phyloP scores from a whole-genome alignment of 257 asterid genomes.

The Agastache rugosa region DNA sequence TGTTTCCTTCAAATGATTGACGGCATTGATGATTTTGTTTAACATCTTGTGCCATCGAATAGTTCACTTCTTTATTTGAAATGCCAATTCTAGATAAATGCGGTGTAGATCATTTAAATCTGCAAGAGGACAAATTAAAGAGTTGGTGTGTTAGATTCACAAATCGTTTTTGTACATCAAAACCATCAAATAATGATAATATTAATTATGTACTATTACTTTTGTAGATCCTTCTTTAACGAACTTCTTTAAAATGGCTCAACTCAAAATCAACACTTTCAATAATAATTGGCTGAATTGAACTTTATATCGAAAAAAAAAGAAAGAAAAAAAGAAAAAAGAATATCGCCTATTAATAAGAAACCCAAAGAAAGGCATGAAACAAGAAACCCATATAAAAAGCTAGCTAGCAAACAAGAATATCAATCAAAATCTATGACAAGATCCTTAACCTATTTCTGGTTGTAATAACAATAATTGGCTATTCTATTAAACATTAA shows the following conservation, averaged over 20 bases:
- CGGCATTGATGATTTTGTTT: background rate
- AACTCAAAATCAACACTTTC: background rate
- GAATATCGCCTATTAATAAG: background rate
- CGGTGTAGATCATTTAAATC: background rate
- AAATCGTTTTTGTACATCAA: background rate
- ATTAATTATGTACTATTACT: background rate
- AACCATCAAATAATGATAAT: background rate
- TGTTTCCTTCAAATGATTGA: background rate
- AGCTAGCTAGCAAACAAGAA: background rate
- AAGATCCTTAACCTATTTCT: background rate
- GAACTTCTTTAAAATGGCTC: background rate
- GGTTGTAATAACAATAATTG: background rate
- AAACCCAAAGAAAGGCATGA: background rate
- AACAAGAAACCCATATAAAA: constrained; percentile 3
- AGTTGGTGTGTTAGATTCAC: background rate
- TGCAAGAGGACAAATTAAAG: constrained; percentile 18
- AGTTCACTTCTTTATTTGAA: fast-evolving
- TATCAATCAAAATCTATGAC: background rate
- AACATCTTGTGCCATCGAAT: background rate
- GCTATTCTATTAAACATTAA: background rate
- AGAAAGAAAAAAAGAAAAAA: background rate
- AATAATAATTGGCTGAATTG: background rate
- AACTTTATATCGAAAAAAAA: background rate
- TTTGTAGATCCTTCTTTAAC: background rate
- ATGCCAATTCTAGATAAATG: background rate